Base-by-base conservation (phyloP, 768 basidiomycete genomes). In the Suillus hirtellus region DNA sequence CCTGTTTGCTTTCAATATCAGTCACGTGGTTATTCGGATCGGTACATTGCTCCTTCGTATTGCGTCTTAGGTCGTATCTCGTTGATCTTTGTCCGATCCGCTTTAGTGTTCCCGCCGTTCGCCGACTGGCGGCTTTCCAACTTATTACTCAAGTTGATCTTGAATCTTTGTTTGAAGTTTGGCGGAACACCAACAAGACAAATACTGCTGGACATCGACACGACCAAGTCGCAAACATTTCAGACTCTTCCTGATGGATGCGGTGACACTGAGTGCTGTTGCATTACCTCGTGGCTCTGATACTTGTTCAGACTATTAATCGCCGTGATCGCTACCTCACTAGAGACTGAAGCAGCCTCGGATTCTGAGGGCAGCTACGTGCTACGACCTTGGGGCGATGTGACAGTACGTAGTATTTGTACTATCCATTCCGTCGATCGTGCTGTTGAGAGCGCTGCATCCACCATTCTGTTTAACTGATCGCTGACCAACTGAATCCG, bases 201-300 rank as follows among this genome's bases (percentile, higher is more conserved):
- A 75, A 7, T 35, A 35, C 7, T 35, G 27, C 27, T 27, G 27
- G 1, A 92, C 74, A 68, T 93, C 92, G 68, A 93, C 80, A 66
- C 92, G 90, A 59, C 92, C 91, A 27, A 90, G 72, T 54, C 91
- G 87, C 1, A 93, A 79, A 17, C 90, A 81, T 69, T 88, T 74
- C 63, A 93, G 73, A 50, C 85, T 85, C n/a, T 77, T 75, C 68
- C 87, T 86, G 43, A 89, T 83, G 0, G 85, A 77, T 40, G 87
- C 87, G 40, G 31, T 31, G 37, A 38, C 21, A 14, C 31, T 6
- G 31, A 24, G 14, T 15, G 38, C 12, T 38, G 14, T 38, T 27
- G 10, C 38, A 27, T 56, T 56, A 4, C 14, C 5, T 17, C 38
- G 12, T 56, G 54, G 54, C n/a, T 38, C 8, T 27, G 55, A 11